Base-by-base conservation (phyloP, 2,329 filamentous ascomycete species). In the Beauveria scarabaeidicola region DNA sequence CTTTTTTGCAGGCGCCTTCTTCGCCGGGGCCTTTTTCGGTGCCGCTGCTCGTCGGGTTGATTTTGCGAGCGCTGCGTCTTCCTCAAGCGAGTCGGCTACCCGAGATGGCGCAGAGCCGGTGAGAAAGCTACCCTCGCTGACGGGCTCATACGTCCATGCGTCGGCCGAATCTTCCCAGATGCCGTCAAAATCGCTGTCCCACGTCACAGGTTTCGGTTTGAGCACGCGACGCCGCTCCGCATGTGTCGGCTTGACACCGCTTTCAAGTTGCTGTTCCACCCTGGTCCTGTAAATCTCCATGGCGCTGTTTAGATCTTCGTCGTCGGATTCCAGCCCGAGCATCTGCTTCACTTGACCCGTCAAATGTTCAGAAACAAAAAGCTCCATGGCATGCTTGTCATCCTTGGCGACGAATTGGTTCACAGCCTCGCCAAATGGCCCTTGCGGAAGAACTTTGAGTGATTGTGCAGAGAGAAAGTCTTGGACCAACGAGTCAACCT, bases 391-490 rank as follows among this genome's bases (percentile, higher is more conserved):
- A 66, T 94, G 87, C 69, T 92, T 96, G 75, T 99, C 94, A 65
- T 96, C 91, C 66, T 97, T 97, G 70, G 92, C 87, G 27, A 99
- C 91, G 67, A 94, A 99, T 62, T 96, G 89, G 51, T 86, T 87
- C 5, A 99, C 91, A 0, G 94, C 94, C 68, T 97, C 92, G 17
- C 91, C 89, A 68, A 99, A 97, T 0, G 88, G 89, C 32, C 92
- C 94, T 67, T 96, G 90, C 0, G 94, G 94, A 0, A 99, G 80
- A 52, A 99, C 94, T 61, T 92, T 96, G 36, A 99, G 82, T 0
- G 90, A 92, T 68, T 97, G 92, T 0, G 90, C 89, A 0, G 84
- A 83, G 3, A 99, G 81, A 66, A 92, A 97, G 65, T 97, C 91
- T 53, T 88, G 83, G 0, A 99, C 93, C 0, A 99, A 80, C 64